Evolutionary conservation across 331 rosid genomes (phyloP).

Genomic region (Rosa hybrid): DNA sequence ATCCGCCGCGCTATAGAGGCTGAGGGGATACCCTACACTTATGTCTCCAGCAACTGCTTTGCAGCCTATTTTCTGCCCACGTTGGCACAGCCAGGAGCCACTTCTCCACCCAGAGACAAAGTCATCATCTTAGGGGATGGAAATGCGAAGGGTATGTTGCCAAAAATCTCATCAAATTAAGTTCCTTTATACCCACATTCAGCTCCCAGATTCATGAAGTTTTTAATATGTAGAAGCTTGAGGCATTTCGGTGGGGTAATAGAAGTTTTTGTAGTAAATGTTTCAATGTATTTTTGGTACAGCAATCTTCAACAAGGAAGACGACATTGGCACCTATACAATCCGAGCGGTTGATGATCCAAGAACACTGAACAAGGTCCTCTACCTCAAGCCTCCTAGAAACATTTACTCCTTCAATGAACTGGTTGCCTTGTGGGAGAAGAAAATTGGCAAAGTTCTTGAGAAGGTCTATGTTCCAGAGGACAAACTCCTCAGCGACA

Average conservation of each 20-base stretch:
- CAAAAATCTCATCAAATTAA: background rate
- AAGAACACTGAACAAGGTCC: constrained; percentile 73
- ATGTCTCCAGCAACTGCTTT: constrained; percentile 64
- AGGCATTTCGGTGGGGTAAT: background rate
- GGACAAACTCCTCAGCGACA: constrained; percentile 71
- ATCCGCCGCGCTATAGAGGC: constrained; percentile 68
- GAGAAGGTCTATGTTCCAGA: constrained; percentile 65
- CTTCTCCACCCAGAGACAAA: constrained; percentile 82
- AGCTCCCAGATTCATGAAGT: background rate
- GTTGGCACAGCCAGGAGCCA: constrained; percentile 59
- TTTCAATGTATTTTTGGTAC: background rate
- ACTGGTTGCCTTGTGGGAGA: constrained; percentile 88
- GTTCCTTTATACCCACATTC: background rate
- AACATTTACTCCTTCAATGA: constrained; percentile 76
- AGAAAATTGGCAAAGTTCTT: constrained; percentile 70
- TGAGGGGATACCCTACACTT: constrained; percentile 73
- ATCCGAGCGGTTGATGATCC: constrained; percentile 88
- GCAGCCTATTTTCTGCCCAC: constrained; percentile 76
- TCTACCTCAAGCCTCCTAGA: constrained; percentile 68
- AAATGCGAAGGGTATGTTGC: constrained; percentile 53
- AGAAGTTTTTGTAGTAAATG: background rate
- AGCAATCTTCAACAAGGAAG: constrained; percentile 81
- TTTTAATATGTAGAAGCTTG: background rate
- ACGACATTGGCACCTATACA: constrained; percentile 77
- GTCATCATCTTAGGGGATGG: constrained; percentile 75